A percentile compares a stretch with the other conserved stretches of the same genome.
Evolutionary conservation across 106 monocot genomes (phyloP).

Genomic region (Gastrodia elata): DNA sequence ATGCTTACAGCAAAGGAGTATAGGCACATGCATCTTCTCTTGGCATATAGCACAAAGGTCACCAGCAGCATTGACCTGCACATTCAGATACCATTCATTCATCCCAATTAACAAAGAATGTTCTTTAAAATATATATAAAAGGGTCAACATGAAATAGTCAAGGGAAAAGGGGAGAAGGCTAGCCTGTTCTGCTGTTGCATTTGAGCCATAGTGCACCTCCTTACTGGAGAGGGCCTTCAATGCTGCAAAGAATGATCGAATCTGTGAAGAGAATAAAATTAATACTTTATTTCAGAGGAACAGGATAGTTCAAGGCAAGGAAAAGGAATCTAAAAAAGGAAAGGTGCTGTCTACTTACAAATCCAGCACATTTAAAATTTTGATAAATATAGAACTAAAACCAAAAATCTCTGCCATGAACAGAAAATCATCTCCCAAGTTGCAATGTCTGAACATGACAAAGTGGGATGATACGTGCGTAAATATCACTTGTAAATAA

Average conservation of each 20-base stretch:
- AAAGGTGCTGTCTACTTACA: no score
- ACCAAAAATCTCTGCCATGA: no score
- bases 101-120: background rate
- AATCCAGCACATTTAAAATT: background rate
- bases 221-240: conserved; percentile 47
- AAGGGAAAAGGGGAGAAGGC: background rate
- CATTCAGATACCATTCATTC: background rate
- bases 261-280: conserved; percentile 22
- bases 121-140: no score
- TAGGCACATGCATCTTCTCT: conserved; percentile 73
- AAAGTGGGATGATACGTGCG: no score
- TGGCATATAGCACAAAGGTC: conserved; percentile 83
- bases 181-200: conserved; percentile 65
- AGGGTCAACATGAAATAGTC: no score
- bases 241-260: conserved; percentile 43
- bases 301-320: no score
- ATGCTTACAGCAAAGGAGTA: conserved; percentile 70
- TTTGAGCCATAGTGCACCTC: conserved; percentile 70
- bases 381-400: no score
- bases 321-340: no score
- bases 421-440: no score
- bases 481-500: no score
- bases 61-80: conserved; percentile 55
- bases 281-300: no score
- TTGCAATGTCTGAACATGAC: no score